Base-by-base conservation (phyloP, 768 basidiomycete genomes). In the Phallus indusiatus region DNA sequence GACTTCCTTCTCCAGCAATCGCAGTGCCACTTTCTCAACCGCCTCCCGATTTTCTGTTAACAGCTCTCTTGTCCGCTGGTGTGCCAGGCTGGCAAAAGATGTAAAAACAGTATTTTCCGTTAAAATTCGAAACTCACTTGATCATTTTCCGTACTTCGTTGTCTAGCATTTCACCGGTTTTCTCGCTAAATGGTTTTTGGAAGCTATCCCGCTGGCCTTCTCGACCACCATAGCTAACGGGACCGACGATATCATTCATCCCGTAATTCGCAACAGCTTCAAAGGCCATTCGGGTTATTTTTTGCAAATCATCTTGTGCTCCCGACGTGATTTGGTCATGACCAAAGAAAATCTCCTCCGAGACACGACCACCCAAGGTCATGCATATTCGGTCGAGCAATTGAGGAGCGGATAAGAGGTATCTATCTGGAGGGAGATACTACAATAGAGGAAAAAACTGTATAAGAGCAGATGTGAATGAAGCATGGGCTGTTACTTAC, bases 151-250 rank as follows among this genome's bases (percentile, higher is more conserved):
- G 86, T 20, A 98, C 94, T 73, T 94, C 86, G 8, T 69, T 70
- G 67, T 99, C 96, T 16, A 98, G 76, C 79, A 94, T 88, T 74
- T 98, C 90, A 1, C 88, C 91, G 0, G 96, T 98, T 72, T 89
- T 90, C 78, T 99, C 96, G 65, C 90, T 93, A 78, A 98, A 99
- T 5, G 95, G 96, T 70, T 99, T 99, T 55, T 90, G 90, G 87
- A 93, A 95, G 55, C 81, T 76, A 69, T 95, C 93, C 48, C 85
- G 85, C 49, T 89, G 79, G 24, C 85, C 87, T 64, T 90, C 82
- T 51, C 84, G 79, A n/a, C 90, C 89, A 54, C 94, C 93, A 67
- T 98, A 99, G 66, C 91, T 94, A 62, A 99, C 90, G 1, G 96
- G 96, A 1, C 96, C 96, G 62, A 99, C 91, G 55, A 84, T 81